Conservation (phyloP, 2,329 filamentous ascomycete species). For the Botrytis byssoidea region DNA sequence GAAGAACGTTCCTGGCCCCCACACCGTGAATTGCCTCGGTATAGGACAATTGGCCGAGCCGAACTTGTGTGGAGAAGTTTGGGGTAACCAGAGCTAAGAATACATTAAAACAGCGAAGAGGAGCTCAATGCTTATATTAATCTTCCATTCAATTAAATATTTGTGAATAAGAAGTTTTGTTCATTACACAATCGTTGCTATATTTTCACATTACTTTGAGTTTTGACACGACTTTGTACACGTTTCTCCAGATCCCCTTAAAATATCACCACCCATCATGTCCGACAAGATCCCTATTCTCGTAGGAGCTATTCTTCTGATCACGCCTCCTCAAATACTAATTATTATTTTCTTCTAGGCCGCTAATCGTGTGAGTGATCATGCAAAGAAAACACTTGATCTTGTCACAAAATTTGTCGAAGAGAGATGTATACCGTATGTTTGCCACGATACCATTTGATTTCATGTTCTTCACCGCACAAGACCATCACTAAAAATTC, state of each 20-base stretch:
- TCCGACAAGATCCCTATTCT: slow-evolving; percentile 48
- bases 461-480: slow-evolving; percentile 18
- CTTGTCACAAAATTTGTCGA: slow-evolving; percentile 94
- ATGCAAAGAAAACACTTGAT: slow-evolving; percentile 80
- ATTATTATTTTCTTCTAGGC: slow-evolving; percentile 31
- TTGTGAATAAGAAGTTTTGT: not conserved
- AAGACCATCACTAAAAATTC: slow-evolving; percentile 26
- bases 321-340: slow-evolving; percentile 23
- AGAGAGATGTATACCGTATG: slow-evolving; percentile 84
- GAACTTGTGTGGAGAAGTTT: slow-evolving; percentile 29
- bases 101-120: not conserved
- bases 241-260: not conserved
- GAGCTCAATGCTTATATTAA: not conserved
- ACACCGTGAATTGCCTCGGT: slow-evolving; percentile 28
- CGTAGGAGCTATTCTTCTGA: slow-evolving; percentile 38
- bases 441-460: slow-evolving; percentile 12
- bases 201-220: not conserved
- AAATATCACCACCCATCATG: slow-evolving; percentile 39
- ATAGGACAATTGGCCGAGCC: slow-evolving; percentile 22
- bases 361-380: slow-evolving; percentile 66
- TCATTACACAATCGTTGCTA: not conserved
- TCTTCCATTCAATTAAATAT: not conserved
- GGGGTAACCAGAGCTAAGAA: slow-evolving; percentile 16
- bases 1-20: not conserved
- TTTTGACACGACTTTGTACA: not conserved